A percentile compares a stretch with the other conserved stretches of the same genome.
phyloP scores from a whole-genome alignment of 352 stramenopile species.

The Achlya hypogyna region DNA sequence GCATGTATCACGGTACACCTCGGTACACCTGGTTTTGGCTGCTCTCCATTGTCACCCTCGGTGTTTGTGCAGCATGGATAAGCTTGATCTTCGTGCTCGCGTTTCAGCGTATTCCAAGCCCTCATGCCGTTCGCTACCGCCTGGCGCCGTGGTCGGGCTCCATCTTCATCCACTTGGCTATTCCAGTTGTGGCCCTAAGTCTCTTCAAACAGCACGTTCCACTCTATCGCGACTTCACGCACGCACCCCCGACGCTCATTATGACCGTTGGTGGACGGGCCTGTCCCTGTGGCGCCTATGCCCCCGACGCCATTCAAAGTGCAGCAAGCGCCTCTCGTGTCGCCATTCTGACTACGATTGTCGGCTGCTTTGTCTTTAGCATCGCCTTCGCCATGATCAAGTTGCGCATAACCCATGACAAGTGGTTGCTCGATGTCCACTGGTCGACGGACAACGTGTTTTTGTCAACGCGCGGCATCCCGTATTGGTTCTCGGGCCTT shows the following conservation, averaged over 20 bases:
- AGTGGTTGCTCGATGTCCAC: too few species aligned
- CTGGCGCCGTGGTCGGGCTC: not conserved
- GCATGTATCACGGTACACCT: not conserved
- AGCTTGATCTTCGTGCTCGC: not conserved
- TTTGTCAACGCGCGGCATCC: too few species aligned
- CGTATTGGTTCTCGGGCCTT: too few species aligned
- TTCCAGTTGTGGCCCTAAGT: not conserved
- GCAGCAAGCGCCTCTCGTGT: not conserved
- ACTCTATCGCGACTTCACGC: too few species aligned
- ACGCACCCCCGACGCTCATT: too few species aligned
- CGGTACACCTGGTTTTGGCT: conserved; percentile 4
- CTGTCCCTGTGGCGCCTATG: not conserved
- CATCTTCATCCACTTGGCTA: not conserved
- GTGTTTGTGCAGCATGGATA: not conserved
- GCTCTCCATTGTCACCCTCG: not conserved
- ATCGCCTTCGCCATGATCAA: not conserved
- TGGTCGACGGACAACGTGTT: too few species aligned
- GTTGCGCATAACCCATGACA: too few species aligned
- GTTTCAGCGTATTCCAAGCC: not conserved
- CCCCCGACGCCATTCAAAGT: not conserved
- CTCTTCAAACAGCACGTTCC: not conserved
- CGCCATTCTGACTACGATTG: not conserved
- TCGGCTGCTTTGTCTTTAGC: not conserved
- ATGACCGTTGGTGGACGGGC: not conserved
- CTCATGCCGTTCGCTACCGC: not conserved